Evolutionary conservation across 129 eudicot genomes (phyloP).

Genomic region (Flaveria linearis): DNA sequence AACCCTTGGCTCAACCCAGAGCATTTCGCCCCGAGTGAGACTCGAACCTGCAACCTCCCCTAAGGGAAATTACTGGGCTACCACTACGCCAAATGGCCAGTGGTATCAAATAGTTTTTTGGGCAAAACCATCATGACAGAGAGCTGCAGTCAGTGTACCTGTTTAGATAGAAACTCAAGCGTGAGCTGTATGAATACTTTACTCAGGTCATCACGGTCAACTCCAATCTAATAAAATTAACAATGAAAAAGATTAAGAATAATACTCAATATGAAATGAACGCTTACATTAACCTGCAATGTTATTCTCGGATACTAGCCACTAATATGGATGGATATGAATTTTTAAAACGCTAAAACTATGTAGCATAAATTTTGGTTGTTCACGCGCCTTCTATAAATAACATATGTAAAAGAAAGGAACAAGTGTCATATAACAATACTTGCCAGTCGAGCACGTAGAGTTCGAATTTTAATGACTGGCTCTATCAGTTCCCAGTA

Average conservation of each 20-base stretch:
- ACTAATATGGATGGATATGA: neutral
- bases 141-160: slow-evolving; percentile 50
- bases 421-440: slow-evolving; percentile 15
- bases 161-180: slow-evolving; percentile 85
- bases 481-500: slow-evolving; percentile 88
- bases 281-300: neutral
- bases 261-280: neutral
- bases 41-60: too few species aligned
- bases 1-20: too few species aligned
- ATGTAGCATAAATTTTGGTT: neutral
- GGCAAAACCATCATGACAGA: slow-evolving; percentile 11
- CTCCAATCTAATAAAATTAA: slow-evolving; percentile 70
- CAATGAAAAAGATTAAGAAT: neutral
- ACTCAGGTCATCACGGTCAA: slow-evolving; percentile 75
- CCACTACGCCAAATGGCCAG: too few species aligned
- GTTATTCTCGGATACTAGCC: neutral
- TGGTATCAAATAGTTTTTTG: neutral
- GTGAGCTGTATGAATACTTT: slow-evolving; percentile 91
- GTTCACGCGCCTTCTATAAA: neutral
- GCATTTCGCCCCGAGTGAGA: too few species aligned
- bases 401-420: slow-evolving; percentile 18
- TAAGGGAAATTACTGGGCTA: too few species aligned
- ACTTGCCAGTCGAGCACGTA: slow-evolving; percentile 96
- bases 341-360: slow-evolving; percentile 8
- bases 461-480: slow-evolving; percentile 71